phyloP scores from a whole-genome alignment of 169 alveolate genomes.

The Plasmodium gaboni region DNA sequence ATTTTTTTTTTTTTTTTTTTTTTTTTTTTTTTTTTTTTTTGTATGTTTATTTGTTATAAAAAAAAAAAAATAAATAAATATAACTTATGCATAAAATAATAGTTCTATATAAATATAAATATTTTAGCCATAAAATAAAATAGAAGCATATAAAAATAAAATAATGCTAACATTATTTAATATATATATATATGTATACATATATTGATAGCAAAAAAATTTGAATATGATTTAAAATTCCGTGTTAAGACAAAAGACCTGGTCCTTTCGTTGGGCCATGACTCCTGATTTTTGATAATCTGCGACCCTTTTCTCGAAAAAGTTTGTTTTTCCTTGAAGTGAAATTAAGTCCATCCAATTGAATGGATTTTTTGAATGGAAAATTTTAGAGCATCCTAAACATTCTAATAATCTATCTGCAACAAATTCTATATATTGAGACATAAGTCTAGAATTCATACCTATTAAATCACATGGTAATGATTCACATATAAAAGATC shows the following conservation, averaged over 20 bases:
- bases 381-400: conserved; percentile 94
- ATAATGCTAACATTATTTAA: no score
- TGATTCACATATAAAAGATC: conserved; percentile 96
- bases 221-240: conserved; percentile 72
- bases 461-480: conserved; percentile 98
- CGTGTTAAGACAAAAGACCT: conserved; percentile 80
- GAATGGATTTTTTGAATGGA: conserved; percentile 95
- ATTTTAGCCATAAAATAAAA: no score
- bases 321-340: conserved; percentile 98
- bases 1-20: no score
- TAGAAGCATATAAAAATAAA: no score
- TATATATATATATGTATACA: background rate
- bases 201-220: background rate
- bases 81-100: no score
- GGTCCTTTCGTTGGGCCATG: conserved; percentile 89
- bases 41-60: no score
- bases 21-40: no score
- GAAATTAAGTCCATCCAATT: conserved; percentile 99
- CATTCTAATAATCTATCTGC: conserved; percentile 97
- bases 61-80: no score
- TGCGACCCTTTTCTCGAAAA: conserved; percentile 99
- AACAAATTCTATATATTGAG: conserved; percentile 97
- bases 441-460: conserved; percentile 97
- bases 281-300: conserved; percentile 98
- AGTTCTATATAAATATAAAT: no score